A percentile compares a stretch with the other conserved stretches of the same genome.
phyloP scores from a whole-genome alignment of 2,329 filamentous ascomycete genomes.

The Penicillium sp. region DNA sequence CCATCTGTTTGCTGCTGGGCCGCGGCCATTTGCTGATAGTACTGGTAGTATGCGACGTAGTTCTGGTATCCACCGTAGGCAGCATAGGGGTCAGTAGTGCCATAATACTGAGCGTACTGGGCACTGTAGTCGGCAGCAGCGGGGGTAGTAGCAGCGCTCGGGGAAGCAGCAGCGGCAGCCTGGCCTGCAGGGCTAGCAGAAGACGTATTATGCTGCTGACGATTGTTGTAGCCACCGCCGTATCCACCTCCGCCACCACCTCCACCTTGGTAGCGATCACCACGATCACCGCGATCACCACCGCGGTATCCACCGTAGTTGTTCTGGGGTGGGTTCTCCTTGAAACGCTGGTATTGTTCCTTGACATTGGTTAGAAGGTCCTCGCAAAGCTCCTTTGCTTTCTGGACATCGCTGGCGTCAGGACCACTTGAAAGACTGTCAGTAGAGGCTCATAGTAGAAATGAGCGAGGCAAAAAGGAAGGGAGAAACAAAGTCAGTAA shows the following conservation, averaged over 20 bases:
- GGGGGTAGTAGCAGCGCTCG: constrained; percentile 26
- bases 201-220: constrained; percentile 33
- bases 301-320: constrained; percentile 54
- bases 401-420: constrained; percentile 79
- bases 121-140: constrained; percentile 69
- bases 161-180: constrained; percentile 36
- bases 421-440: constrained; percentile 63
- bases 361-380: constrained; percentile 84
- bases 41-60: constrained; percentile 62
- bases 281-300: constrained; percentile 27
- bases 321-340: constrained; percentile 71
- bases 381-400: constrained; percentile 83
- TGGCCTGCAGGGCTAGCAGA: constrained; percentile 48
- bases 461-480: not conserved
- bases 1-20: constrained; percentile 48
- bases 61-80: constrained; percentile 86
- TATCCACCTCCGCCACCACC: constrained; percentile 32
- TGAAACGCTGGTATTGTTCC: constrained; percentile 88
- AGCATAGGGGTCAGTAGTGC: constrained; percentile 78
- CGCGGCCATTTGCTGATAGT: constrained; percentile 65
- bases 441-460: constrained; percentile 1
- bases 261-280: constrained; percentile 11
- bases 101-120: constrained; percentile 82
- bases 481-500: not conserved
- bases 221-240: constrained; percentile 39